A percentile compares a stretch with the other conserved stretches of the same genome.
These are phyloP conservation scores for Quercus engelmannii DNA, from an alignment of 306 rosid genomes.

Conservation along the genomic window DNA sequence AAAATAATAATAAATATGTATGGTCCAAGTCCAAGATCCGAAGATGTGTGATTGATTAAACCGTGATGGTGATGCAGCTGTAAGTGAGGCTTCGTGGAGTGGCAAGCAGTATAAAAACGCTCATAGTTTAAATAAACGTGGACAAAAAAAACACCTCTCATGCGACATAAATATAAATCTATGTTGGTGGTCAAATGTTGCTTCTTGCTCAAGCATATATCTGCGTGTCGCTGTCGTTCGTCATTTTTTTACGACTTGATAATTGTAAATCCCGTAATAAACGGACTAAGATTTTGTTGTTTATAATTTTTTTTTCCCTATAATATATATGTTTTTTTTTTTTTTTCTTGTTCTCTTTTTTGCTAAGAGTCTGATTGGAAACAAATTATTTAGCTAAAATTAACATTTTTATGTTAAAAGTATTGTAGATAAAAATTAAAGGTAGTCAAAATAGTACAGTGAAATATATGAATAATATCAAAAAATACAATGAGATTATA, in stretches of 20 bases:
- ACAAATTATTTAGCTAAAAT: no score
- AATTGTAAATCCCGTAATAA: not conserved
- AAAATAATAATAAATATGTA: no score
- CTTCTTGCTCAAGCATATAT: conserved; percentile 8
- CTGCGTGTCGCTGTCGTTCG: not conserved
- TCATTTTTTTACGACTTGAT: no score
- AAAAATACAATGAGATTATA: accelerated
- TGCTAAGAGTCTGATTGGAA: no score
- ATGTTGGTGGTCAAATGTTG: not conserved
- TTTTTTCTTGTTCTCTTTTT: no score
- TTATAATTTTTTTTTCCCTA: not conserved
- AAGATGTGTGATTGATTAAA: not conserved
- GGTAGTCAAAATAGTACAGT: no score
- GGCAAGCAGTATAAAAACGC: not conserved
- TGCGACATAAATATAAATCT: not conserved
- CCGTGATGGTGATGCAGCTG: not conserved
- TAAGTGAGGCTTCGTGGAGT: not conserved
- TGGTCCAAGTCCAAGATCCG: no score
- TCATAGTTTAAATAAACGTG: not conserved
- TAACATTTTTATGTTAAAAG: no score
- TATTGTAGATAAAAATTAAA: no score
- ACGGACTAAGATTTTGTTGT: not conserved
- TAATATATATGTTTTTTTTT: no score
- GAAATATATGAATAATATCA: accelerated
- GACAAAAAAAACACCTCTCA: not conserved